These are phyloP conservation scores for Fusarium devonianum DNA, from an alignment of 2,329 filamentous ascomycete species.

Conservation along the genomic window DNA sequence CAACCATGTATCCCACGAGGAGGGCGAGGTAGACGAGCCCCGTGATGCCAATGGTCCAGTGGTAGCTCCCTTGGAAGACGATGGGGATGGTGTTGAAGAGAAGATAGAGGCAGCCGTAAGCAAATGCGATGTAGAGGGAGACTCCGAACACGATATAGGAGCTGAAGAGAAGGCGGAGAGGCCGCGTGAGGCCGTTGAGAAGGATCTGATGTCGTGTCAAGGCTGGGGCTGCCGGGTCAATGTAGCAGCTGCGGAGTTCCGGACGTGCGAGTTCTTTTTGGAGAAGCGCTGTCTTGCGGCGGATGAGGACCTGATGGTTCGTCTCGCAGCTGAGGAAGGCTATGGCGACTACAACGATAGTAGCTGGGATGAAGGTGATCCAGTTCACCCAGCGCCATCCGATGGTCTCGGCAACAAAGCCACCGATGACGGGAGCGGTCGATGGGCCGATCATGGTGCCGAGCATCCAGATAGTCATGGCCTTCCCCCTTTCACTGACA, in stretches of 20 bases:
- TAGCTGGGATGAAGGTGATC: constrained; percentile 58
- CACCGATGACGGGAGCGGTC: constrained; percentile 57
- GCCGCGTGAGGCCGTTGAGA: constrained; percentile 61
- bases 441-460: constrained; percentile 66
- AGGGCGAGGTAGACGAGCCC: constrained; percentile 59
- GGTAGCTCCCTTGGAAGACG: constrained; percentile 57
- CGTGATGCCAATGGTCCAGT: constrained; percentile 54
- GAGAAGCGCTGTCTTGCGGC: constrained; percentile 56
- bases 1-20: constrained; percentile 52
- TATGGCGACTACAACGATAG: constrained; percentile 37
- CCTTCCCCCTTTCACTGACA: constrained; percentile 54
- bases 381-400: constrained; percentile 63
- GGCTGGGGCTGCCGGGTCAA: constrained; percentile 40
- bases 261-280: constrained; percentile 54
- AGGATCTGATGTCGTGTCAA: constrained; percentile 36
- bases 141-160: constrained; percentile 57
- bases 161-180: constrained; percentile 58
- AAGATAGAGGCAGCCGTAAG: constrained; percentile 61
- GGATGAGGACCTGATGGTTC: constrained; percentile 56
- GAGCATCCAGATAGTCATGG: constrained; percentile 60
- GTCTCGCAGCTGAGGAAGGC: constrained; percentile 50
- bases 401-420: constrained; percentile 56
- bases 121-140: constrained; percentile 59
- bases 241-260: constrained; percentile 55
- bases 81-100: constrained; percentile 63